Base-by-base conservation (phyloP, 805 yeast genomes). In the Saccharomycopsis fodiens region DNA sequence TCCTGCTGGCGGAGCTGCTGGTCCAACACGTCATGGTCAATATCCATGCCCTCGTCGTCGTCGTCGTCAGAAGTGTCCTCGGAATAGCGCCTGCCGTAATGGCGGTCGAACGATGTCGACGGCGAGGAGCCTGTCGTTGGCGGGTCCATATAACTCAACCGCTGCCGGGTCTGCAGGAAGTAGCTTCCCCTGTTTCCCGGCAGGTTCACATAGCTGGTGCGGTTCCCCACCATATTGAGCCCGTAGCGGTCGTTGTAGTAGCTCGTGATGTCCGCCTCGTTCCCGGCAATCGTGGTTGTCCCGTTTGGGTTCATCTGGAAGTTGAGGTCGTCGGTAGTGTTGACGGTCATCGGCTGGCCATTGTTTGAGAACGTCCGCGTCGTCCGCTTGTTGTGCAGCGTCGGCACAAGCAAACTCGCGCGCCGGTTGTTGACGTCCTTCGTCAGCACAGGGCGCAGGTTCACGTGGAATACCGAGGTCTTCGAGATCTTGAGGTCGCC, bases 371-470 rank as follows among this genome's bases (percentile, higher is more conserved):
- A 17, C 15, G 36, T 20, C 19, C 40, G 23, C 19, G 39, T 35
- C 19, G 40, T 41, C 12, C 47, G 6, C 10, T 38, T 52, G 35
- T 45, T 39, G 31, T 49, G 49, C 10, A 31, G 25, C 20, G 37
- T 50, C 19, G 53, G 53, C 4, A 50, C 51, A 4, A 50, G 39
- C 30, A 50, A 41, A 34, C 48, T 43, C 19, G 53, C 53, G 16
- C 53, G 20, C 17, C 47, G 31, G 16, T n/a, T 29, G 30, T 36
- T 44, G 7, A 27, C 12, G n/a, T 46, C 50, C 30, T 39, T 40
- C 12, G 39, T 23, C 8, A 42, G 40, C 38, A 46, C 29, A 2
- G 49, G 49, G 37, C 49, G 41, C 16, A 41, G 27, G 10, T 35
- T 29, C 4, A 42, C 44, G 32, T 46, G 39, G 21, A 46, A 42